phyloP scores from a whole-genome alignment of 139 green algal genomes.

The Micractinium conductrix region DNA sequence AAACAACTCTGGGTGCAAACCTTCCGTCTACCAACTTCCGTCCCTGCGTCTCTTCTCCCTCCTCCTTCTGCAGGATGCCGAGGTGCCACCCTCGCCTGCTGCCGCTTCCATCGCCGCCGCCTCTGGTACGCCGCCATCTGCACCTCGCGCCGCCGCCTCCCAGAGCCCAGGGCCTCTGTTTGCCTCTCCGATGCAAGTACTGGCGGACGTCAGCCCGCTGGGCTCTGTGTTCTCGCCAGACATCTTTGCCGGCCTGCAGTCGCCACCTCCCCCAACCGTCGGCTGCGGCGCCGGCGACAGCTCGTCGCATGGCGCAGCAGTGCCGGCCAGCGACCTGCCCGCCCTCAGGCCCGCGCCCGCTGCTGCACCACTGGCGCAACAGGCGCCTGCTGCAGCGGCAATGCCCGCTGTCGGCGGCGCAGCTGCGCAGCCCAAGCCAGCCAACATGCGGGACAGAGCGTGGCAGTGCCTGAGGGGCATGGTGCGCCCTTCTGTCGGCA shows the following conservation, averaged over 20 bases:
- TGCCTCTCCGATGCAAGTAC: not conserved
- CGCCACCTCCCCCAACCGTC: too few species aligned
- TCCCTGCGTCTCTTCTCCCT: not conserved
- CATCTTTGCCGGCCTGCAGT: slow-evolving; percentile 12
- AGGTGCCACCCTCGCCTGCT: not conserved
- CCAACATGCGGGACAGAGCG: not conserved
- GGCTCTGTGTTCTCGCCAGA: not conserved
- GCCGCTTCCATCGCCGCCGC: too few species aligned
- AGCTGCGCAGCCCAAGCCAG: not conserved
- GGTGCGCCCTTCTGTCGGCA: too few species aligned
- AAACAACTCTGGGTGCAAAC: too few species aligned
- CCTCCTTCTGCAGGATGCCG: not conserved
- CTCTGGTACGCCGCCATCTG: not conserved
- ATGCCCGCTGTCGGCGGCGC: not conserved
- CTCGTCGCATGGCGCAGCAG: too few species aligned
- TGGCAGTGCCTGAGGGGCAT: not conserved
- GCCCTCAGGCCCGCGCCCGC: too few species aligned
- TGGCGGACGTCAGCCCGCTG: not conserved
- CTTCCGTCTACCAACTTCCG: too few species aligned
- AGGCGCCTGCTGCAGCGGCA: too few species aligned
- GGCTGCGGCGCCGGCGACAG: too few species aligned
- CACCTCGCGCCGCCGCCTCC: not conserved
- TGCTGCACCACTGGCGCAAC: too few species aligned
- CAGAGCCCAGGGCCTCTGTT: not conserved
- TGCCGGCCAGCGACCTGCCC: too few species aligned